Evolutionary conservation across 768 basidiomycete genomes (phyloP).

Genomic region (Cyclocybe aegerita): DNA sequence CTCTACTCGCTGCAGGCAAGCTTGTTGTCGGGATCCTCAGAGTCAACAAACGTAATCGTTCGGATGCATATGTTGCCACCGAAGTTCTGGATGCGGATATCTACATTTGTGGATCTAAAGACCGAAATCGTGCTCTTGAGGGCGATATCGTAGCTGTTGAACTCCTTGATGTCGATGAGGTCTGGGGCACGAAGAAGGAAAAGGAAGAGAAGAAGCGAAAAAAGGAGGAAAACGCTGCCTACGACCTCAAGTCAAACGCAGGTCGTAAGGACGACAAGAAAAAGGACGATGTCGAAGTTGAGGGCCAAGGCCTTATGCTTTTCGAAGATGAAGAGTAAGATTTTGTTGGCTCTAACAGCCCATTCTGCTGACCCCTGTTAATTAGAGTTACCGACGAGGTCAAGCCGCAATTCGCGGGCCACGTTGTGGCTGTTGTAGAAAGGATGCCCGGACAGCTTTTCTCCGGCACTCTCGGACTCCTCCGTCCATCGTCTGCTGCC

Average conservation of each 20-base stretch:
- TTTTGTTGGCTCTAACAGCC: not conserved
- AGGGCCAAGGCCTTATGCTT: slow-evolving; percentile 94
- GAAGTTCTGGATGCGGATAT: slow-evolving; percentile 98
- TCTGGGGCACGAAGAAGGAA: slow-evolving; percentile 99
- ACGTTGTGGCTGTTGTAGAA: slow-evolving; percentile 99
- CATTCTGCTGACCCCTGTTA: slow-evolving; percentile 5
- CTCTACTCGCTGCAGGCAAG: slow-evolving; percentile 94
- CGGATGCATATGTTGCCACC: slow-evolving; percentile 97
- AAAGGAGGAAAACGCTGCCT: slow-evolving; percentile 98
- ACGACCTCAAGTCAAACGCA: slow-evolving; percentile 73
- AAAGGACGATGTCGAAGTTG: slow-evolving; percentile 99
- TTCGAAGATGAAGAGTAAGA: slow-evolving; percentile 96
- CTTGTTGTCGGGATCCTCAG: slow-evolving; percentile 95
- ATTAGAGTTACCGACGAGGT: slow-evolving; percentile 92
- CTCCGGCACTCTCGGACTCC: slow-evolving; percentile 92
- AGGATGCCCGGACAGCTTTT: slow-evolving; percentile 99
- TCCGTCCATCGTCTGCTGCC: slow-evolving; percentile 94
- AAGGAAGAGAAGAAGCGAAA: slow-evolving; percentile 99
- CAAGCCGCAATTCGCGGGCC: slow-evolving; percentile 97
- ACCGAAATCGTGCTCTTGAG: slow-evolving; percentile 96
- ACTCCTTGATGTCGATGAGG: slow-evolving; percentile 95
- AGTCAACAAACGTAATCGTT: slow-evolving; percentile 97
- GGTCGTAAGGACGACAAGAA: slow-evolving; percentile 98
- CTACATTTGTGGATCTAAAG: slow-evolving; percentile 98
- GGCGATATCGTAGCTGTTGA: slow-evolving; percentile 99